Base-by-base conservation (phyloP, 2,329 filamentous ascomycete species). In the Ploettnerulaceae sp. region DNA sequence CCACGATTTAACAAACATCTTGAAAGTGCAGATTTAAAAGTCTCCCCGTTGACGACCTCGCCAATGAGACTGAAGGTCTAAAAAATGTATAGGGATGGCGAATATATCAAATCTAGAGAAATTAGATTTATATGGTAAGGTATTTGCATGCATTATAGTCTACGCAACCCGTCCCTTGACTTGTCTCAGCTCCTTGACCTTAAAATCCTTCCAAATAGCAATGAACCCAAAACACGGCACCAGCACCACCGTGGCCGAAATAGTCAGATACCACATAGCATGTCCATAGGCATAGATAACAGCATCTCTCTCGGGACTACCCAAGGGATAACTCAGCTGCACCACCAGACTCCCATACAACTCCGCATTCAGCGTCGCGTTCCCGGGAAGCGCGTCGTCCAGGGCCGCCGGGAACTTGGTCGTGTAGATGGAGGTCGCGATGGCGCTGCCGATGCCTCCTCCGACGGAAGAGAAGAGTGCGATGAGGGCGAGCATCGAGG, bases 361-460 rank as follows among this genome's bases (percentile, higher is more conserved):
- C 25, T 49, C 35, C 1, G 52, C 47, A 37, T 57, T 54, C 6
- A 56, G 29, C 2, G 53, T 57, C 5, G 49, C 41, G 9, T 60
- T 57, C 4, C 51, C 75, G 1, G 71, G 70, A 31, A 77, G 71
- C 32, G 73, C 81, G 5, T 31, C 25, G 6, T 49, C 41, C 1
- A 63, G 39, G 5, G 58, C 59, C 1, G 32, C 47, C 0, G 59
- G 56, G 57, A 86, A 77, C 2, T 75, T 73, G 51, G 75, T 71
- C 0, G 76, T 79, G 79, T 81, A 86, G 49, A 87, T 79, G 7
- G 81, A 80, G 0, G 73, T 74, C 1, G 81, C 75, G 37, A 86
- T 74, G 8, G 81, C 75, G 1, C 70, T 70, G 1, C 81, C 81
- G 8, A 83, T 68, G 1, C 79, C 77, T 15, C 72, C 73, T 31